These are phyloP conservation scores for Tritrichomonas foetus DNA, from an alignment of 208 protist species.

Conservation along the genomic window DNA sequence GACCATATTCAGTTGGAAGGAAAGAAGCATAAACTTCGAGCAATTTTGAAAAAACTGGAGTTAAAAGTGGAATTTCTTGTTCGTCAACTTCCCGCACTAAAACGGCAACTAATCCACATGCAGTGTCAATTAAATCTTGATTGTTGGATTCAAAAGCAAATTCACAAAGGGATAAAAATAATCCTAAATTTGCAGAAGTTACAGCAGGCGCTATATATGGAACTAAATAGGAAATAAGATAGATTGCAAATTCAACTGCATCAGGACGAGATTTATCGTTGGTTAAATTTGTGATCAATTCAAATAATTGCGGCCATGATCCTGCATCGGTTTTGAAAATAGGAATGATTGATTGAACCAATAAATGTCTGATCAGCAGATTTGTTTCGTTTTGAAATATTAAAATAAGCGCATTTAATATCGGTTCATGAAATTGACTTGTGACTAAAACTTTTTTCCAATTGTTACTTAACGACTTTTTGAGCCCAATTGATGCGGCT, in stretches of 20 bases:
- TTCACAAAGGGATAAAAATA: not conserved
- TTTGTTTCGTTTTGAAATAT: not conserved
- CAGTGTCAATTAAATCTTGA: not conserved
- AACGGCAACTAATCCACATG: not conserved
- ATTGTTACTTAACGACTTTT: not conserved
- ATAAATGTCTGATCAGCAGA: not conserved
- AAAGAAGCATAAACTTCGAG: not conserved
- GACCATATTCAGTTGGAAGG: not conserved
- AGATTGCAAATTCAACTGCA: not conserved
- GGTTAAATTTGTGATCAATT: not conserved
- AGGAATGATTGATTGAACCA: not conserved
- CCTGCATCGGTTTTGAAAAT: not conserved
- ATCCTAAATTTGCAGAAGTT: not conserved
- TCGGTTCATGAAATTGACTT: not conserved
- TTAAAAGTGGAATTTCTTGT: not conserved
- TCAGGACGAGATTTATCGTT: not conserved
- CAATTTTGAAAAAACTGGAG: not conserved
- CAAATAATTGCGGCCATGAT: not conserved
- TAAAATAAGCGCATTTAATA: not conserved
- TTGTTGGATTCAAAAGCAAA: not conserved
- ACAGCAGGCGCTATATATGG: not conserved
- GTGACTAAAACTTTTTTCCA: not conserved
- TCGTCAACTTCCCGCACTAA: not conserved
- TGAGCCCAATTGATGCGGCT: not conserved
- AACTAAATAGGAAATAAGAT: not conserved